Base-by-base conservation (phyloP, 1,139 yeast genomes). In the Yamadazyma taylorii region DNA sequence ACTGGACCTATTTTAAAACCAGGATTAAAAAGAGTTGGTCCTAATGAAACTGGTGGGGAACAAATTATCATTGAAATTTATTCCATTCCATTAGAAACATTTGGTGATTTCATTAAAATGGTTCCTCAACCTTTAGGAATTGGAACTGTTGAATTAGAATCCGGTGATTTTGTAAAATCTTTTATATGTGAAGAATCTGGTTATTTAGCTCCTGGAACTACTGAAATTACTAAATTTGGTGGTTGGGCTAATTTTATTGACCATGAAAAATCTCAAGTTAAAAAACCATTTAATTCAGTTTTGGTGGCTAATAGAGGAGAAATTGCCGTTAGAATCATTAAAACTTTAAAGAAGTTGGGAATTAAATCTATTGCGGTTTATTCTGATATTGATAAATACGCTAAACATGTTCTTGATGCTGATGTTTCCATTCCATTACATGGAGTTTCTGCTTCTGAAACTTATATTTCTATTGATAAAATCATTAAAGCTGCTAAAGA, bases 261-360 rank as follows among this genome's bases (percentile, higher is more conserved):
- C 6, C 61, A 58, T 42, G 61, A 58, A 40, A 42, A 49, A 2
- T 26, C 50, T n/a, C 52, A 52, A 30, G 34, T 36, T 32, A 52
- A 53, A 32, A 79, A 76, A 58, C 95, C 92, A 0, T 90, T 90
- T 63, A 73, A 81, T 32, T 78, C 86, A 10, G 96, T 92, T 11
- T 73, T 92, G 43, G 95, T 92, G 39, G 97, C 98, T 25, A 92
- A 92, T 68, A 79, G 98, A 65, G 98, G 98, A 58, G 98, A 92
- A 65, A 92, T 92, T 54, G 97, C 98, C 3, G 97, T 89, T 24
- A 75, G 98, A 58, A 86, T 92, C 50, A 87, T 90, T 55, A 84
- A 78, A 57, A 90, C 98, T 7, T 71, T 90, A 56, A 87, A 86
- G 60, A 83, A 82, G 58, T 61, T 90, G 51, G 80, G 81, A 3